Percentiles rank a stretch among this genome's conserved stretches.
Evolutionary conservation across 805 yeast species (phyloP).

Genomic region (Metschnikowia bowlesiae): DNA sequence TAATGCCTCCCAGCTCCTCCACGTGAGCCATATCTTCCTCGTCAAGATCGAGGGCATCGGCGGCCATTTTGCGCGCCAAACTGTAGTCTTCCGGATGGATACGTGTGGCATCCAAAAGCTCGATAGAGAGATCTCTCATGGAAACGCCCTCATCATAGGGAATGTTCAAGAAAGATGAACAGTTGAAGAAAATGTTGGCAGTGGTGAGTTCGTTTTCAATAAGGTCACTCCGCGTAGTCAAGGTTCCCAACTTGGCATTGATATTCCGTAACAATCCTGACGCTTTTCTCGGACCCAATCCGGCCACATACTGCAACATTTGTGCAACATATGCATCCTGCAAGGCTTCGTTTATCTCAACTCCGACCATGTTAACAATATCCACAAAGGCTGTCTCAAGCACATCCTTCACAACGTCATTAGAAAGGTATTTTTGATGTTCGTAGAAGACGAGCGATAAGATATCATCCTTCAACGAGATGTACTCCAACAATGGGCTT

Average conservation of each 20-base stretch:
- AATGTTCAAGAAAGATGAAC: constrained; percentile 83
- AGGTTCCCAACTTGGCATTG: constrained; percentile 54
- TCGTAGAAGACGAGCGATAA: constrained; percentile 63
- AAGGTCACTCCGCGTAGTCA: constrained; percentile 70
- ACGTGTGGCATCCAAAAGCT: constrained; percentile 87
- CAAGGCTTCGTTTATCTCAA: constrained; percentile 87
- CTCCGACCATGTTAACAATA: constrained; percentile 85
- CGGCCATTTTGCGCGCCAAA: constrained; percentile 94
- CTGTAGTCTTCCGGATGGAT: constrained; percentile 98
- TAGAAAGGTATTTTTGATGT: constrained; percentile 66
- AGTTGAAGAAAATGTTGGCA: constrained; percentile 80
- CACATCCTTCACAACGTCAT: constrained; percentile 59
- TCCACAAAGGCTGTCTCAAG: constrained; percentile 84
- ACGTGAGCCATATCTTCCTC: constrained; percentile 85
- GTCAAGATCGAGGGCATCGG: constrained; percentile 93
- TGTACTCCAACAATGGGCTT: constrained; percentile 88
- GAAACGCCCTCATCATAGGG: constrained; percentile 60
- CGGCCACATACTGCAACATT: constrained; percentile 74
- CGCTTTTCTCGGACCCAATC: constrained; percentile 95
- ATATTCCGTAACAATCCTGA: constrained; percentile 79
- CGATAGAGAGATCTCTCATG: constrained; percentile 58
- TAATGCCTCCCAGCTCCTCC: constrained; percentile 79
- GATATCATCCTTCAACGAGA: constrained; percentile 72
- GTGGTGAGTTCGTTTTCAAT: constrained; percentile 76
- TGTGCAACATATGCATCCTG: constrained; percentile 68